Percentiles rank a stretch among this genome's conserved stretches.
Evolutionary conservation across 139 green algal genomes (phyloP).

Genomic region (Volvox reticuliferus): DNA sequence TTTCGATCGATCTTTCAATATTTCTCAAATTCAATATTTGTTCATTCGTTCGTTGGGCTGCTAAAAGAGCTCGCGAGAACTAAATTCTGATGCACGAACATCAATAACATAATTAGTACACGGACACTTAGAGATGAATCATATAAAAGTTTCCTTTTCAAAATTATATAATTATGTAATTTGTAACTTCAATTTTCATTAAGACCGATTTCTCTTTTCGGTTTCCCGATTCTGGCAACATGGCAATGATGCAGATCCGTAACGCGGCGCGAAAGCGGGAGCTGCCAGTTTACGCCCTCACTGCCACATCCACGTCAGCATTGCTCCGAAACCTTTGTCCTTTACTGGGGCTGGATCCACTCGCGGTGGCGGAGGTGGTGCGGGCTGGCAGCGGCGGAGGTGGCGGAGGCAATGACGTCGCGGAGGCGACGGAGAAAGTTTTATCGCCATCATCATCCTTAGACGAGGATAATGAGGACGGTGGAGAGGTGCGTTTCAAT

Average conservation of each 20-base stretch:
- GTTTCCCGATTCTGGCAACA: too few relatives aligned
- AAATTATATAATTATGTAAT: too few relatives aligned
- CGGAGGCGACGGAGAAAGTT: not conserved
- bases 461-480: not conserved
- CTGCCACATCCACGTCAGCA: slow-evolving; percentile 35
- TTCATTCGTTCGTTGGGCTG: too few relatives aligned
- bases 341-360: slow-evolving; percentile 47
- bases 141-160: too few relatives aligned
- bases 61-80: too few relatives aligned
- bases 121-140: too few relatives aligned
- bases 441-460: not conserved
- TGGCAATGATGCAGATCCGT: not conserved
- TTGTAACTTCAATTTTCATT: too few relatives aligned
- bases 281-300: slow-evolving; percentile 50
- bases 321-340: slow-evolving; percentile 51
- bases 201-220: too few relatives aligned
- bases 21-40: too few relatives aligned
- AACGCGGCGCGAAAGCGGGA: not conserved
- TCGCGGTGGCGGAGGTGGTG: slow-evolving; percentile 24
- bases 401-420: not conserved
- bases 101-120: too few relatives aligned
- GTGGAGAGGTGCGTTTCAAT: not conserved
- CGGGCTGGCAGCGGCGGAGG: not conserved
- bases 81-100: too few relatives aligned
- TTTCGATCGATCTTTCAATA: too few relatives aligned